Base-by-base conservation (phyloP, 768 basidiomycete genomes). In the Tricholoma saponaceum region DNA sequence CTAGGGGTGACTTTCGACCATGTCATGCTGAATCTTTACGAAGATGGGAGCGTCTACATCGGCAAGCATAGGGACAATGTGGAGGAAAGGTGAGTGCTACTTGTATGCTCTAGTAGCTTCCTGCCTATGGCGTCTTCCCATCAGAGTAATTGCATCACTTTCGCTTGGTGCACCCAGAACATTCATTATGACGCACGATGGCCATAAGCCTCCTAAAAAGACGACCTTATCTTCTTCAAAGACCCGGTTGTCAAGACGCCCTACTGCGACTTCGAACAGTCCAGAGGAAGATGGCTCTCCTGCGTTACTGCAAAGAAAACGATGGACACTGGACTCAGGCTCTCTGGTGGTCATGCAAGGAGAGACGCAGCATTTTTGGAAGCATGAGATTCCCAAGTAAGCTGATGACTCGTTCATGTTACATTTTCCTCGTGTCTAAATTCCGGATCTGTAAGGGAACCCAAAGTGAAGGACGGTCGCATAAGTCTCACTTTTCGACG, bases 341-440 rank as follows among this genome's bases (percentile, higher is more conserved):
- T 72, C 70, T 2, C 49, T 72, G 23, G 64, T 72, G 14, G 64
- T 72, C 16, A 72, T 72, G 70, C 70, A 72, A 52, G 70, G 70
- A 4, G 66, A 67, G 16, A 72, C 70, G 0, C 70, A 72, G 53
- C 58, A 44, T n/a, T 61, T 63, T 47, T 72, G 70, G 70, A 72
- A 72, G 53, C 70, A 72, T 35, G 65, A 68, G 54, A 72, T 72
- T 33, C 69, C 70, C 2, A 72, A 64, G 70, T 70, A 47, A 51
- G 64, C 56, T 18, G 25, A 10, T 35, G 33, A 28, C 8, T 52
- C 9, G 9, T n/a, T 14, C 18, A 14, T 25, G 4, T 43, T 9
- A 8, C 26, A 12, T 39, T 22, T 18, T 18, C 18, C 20, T n/a
- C 4, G 51, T 18, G 49, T n/a, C 55, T 26, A 49, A 13, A n/a